A percentile compares a stretch with the other conserved stretches of the same genome.
These are phyloP conservation scores for Eragrostis curvula DNA, from an alignment of 176 grass and related monocot species.

Conservation along the genomic window DNA sequence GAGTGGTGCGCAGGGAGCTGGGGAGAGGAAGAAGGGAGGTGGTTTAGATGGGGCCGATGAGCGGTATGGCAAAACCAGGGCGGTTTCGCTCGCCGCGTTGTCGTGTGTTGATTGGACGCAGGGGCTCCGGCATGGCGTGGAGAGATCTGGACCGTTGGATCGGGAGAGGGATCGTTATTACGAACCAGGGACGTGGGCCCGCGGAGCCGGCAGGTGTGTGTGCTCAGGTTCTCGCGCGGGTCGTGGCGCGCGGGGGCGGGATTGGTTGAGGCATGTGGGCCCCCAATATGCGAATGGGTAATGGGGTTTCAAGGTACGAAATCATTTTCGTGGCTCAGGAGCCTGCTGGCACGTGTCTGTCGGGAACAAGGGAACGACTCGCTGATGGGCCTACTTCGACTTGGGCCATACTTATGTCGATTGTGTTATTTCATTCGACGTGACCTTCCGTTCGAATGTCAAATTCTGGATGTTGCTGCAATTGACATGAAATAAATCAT, in stretches of 20 bases:
- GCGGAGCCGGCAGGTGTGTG: background rate
- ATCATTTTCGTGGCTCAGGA: background rate
- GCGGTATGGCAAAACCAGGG: conserved; percentile 45
- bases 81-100: conserved; percentile 39
- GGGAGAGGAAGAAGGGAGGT: background rate
- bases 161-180: background rate
- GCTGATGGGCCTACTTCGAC: background rate
- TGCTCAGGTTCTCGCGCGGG: background rate
- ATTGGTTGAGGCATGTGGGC: conserved; percentile 18
- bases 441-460: background rate
- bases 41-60: conserved; percentile 35
- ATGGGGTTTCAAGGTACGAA: accelerated
- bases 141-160: background rate
- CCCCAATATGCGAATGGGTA: background rate
- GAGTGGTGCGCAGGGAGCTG: background rate
- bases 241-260: background rate
- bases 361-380: conserved; percentile 30
- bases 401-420: background rate
- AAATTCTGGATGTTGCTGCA: background rate
- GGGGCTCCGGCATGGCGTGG: conserved; percentile 36
- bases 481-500: background rate
- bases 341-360: conserved; percentile 7
- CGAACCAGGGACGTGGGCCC: background rate
- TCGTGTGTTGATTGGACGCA: conserved; percentile 38
- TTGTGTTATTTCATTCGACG: background rate